Evolutionary conservation across 75 land plant species (phyloP), one percentile per base, ranked within the genome.

Genomic region (Selaginella moellendorffii): DNA sequence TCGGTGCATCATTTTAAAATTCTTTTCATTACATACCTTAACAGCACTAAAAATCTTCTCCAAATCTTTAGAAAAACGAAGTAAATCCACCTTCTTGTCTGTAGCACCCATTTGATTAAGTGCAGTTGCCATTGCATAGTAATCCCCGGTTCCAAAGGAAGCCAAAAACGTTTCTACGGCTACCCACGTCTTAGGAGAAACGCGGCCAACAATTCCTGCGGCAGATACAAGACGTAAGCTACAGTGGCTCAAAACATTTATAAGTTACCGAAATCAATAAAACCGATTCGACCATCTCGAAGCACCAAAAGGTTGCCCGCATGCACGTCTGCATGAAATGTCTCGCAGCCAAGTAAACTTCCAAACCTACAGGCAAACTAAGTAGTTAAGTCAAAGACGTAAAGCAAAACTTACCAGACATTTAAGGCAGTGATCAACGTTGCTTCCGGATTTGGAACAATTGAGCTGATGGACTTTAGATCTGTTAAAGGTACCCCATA

Each of bases 281-380:
- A 95, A 0, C 99, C 99, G 65, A 95, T 81, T 19, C 99, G 90
- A 24, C 99, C 96, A 78, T 95, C 99, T 77, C 74, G 78, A 31
- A 95, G 83, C 59, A 84, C 63, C 88, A 96, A 81, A 69, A 95
- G 72, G 69, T 95, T 95, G 31, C 99, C 99, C 30, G 99, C 99
- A 82, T 95, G 99, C 0, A 95, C 99, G 76, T 95, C 99, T 25
- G 99, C 96, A 82, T 95, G 96, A 58, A 95, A 95, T 27, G 78
- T 77, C 59, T 95, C 99, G 73, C 99, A 89, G 0, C 82, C 85
- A 52, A 89, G 77, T 78, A 95, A 79, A 66, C 99, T 95, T 52
- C 99, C 99, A 84, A 90, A 95, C 99, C 98, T 93, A 79, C 63
- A 71, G 31, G 14, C 14, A 36, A 36, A 36, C 46, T 36, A 5